Percentiles rank a stretch among this genome's conserved stretches.
These are phyloP conservation scores for Calvatia gigantea DNA, from an alignment of 768 basidiomycete species.

Conservation along the genomic window DNA sequence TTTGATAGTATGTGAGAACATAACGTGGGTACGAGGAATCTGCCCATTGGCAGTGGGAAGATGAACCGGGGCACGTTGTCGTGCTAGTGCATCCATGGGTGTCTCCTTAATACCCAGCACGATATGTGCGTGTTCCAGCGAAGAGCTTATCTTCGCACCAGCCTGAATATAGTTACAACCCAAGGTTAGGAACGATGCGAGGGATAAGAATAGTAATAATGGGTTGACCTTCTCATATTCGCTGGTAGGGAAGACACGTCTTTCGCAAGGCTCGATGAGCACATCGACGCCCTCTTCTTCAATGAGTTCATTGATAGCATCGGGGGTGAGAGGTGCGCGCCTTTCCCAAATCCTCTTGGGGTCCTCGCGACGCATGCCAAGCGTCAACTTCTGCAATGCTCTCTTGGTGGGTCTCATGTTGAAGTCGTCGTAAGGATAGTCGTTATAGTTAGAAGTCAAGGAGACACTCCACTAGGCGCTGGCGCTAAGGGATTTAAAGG, in stretches of 20 bases:
- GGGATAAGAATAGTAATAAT: neutral
- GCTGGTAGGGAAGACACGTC: slow-evolving; percentile 63
- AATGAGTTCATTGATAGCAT: slow-evolving; percentile 61
- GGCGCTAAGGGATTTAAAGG: neutral
- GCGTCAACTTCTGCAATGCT: slow-evolving; percentile 6
- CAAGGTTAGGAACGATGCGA: slow-evolving; percentile 1
- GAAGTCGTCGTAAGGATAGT: neutral
- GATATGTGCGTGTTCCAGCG: slow-evolving; percentile 65
- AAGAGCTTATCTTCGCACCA: slow-evolving; percentile 62
- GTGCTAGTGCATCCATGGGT: slow-evolving; percentile 53
- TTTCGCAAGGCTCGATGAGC: slow-evolving; percentile 70
- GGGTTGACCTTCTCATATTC: slow-evolving; percentile 63
- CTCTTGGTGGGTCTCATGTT: slow-evolving; percentile 2
- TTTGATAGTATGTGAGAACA: slow-evolving; percentile 93
- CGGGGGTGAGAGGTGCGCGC: slow-evolving; percentile 78
- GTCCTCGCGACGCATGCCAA: slow-evolving; percentile 61
- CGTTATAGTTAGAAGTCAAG: neutral
- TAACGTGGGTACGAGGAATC: slow-evolving; percentile 65
- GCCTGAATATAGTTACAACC: slow-evolving; percentile 56
- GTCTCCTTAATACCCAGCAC: slow-evolving; percentile 89
- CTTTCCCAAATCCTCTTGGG: slow-evolving; percentile 83
- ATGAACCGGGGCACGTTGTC: slow-evolving; percentile 37
- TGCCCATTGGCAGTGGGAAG: slow-evolving; percentile 11
- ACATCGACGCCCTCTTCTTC: slow-evolving; percentile 56
- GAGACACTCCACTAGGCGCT: neutral